Conservation (phyloP, 352 stramenopile genomes). For the Globisporangium perplexum region DNA sequence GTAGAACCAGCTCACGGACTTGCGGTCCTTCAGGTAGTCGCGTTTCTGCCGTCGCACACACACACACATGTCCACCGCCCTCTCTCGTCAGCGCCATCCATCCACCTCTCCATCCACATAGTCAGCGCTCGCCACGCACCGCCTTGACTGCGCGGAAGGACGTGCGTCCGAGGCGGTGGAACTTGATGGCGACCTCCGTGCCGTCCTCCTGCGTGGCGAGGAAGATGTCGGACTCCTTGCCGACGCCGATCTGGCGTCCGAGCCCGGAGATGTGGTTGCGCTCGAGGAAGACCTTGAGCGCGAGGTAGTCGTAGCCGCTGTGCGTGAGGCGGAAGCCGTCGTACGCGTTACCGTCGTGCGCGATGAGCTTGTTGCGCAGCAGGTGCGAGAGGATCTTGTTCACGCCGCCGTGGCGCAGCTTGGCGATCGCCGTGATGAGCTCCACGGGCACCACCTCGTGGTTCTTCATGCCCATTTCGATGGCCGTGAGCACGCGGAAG, state of each 20-base stretch:
- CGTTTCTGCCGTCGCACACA: constrained; percentile 82
- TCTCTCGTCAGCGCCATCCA: background rate
- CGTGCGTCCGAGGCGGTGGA: constrained; percentile 98
- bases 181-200: constrained; percentile 98
- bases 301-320: constrained; percentile 99
- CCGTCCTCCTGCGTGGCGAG: constrained; percentile 91
- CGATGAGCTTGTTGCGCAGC: constrained; percentile 97
- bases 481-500: constrained; percentile 97
- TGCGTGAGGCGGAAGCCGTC: constrained; percentile 98
- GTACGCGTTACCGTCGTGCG: constrained; percentile 96
- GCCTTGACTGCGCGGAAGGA: constrained; percentile 96
- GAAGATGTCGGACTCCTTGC: constrained; percentile 99
- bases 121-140: constrained; percentile 18
- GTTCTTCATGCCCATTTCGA: constrained; percentile 99
- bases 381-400: constrained; percentile 97
- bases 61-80: background rate
- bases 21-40: constrained; percentile 97
- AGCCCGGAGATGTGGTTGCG: constrained; percentile 90
- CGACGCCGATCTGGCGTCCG: constrained; percentile 95
- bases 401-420: constrained; percentile 96
- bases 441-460: constrained; percentile 97
- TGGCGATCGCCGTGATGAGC: constrained; percentile 96
- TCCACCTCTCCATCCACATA: background rate
- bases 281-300: constrained; percentile 93
- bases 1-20: constrained; percentile 97